Evolutionary conservation across 2,329 filamentous ascomycete species (phyloP).

Genomic region (Phaeosphaeriaceae sp.): DNA sequence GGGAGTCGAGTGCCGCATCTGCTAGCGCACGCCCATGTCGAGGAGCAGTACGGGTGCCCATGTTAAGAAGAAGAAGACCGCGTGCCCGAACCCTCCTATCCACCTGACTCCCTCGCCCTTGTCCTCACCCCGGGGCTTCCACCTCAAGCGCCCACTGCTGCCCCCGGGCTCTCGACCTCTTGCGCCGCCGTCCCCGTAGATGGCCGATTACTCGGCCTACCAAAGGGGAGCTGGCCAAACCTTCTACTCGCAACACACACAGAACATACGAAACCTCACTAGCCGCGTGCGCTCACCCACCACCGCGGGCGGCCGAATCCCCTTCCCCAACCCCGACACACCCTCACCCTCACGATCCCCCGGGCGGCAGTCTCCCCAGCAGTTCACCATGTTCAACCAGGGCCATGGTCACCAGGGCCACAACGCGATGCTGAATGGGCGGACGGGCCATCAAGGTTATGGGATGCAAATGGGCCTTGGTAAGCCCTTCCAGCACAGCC

Average conservation of each 20-base stretch:
- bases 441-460: constrained; percentile 65
- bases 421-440: constrained; percentile 78
- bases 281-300: constrained; percentile 58
- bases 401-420: constrained; percentile 70
- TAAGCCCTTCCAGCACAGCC: constrained; percentile 72
- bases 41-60: constrained; percentile 49
- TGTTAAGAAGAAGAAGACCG: constrained; percentile 59
- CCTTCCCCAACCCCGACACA: constrained; percentile 57
- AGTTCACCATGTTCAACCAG: constrained; percentile 76
- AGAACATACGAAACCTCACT: constrained; percentile 56
- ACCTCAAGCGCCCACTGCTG: constrained; percentile 36
- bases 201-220: constrained; percentile 73
- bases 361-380: constrained; percentile 58
- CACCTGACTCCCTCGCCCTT: constrained; percentile 44
- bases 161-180: constrained; percentile 35
- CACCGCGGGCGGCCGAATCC: constrained; percentile 52
- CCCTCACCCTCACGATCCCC: constrained; percentile 67
- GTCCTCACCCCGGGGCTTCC: constrained; percentile 31
- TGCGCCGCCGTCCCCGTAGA: constrained; percentile 58
- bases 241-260: constrained; percentile 64
- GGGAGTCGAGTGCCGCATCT: constrained; percentile 34
- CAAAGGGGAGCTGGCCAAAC: constrained; percentile 68
- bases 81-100: constrained; percentile 54
- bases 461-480: constrained; percentile 67
- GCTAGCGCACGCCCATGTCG: constrained; percentile 44